phyloP scores from a whole-genome alignment of 2,329 filamentous ascomycete genomes.

The Neurospora crassa region DNA sequence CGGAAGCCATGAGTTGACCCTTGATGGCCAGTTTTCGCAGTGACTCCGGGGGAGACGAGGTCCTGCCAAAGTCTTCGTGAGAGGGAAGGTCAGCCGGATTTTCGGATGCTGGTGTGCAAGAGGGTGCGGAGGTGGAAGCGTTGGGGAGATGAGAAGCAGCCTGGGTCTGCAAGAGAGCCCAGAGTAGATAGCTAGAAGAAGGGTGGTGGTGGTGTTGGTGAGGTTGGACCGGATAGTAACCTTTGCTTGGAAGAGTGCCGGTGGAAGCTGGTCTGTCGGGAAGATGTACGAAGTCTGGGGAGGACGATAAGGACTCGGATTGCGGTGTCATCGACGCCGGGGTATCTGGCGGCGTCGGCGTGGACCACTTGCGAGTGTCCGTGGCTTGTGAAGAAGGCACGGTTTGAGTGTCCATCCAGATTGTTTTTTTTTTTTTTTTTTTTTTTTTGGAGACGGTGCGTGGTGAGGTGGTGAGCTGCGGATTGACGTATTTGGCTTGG shows the following conservation, averaged over 20 bases:
- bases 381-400: not conserved
- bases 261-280: not conserved
- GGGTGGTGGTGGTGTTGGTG: not conserved
- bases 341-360: not conserved
- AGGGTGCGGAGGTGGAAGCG: not conserved
- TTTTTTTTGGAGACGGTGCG: not conserved
- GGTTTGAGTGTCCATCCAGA: not conserved
- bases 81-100: constrained; percentile 15
- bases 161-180: not conserved
- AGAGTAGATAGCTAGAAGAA: not conserved
- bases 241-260: not conserved
- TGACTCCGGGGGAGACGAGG: constrained; percentile 10
- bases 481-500: not conserved
- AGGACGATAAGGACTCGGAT: not conserved
- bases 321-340: not conserved
- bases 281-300: not conserved
- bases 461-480: not conserved
- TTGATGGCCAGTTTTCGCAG: constrained; percentile 22
- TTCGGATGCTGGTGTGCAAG: constrained; percentile 2
- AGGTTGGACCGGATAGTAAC: not conserved
- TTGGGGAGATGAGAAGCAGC: not conserved
- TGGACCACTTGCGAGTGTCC: not conserved
- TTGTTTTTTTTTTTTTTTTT: not conserved
- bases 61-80: constrained; percentile 11
- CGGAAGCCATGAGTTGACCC: constrained; percentile 24